phyloP scores from a whole-genome alignment of 352 stramenopile species.

The Globisporangium irregulare region DNA sequence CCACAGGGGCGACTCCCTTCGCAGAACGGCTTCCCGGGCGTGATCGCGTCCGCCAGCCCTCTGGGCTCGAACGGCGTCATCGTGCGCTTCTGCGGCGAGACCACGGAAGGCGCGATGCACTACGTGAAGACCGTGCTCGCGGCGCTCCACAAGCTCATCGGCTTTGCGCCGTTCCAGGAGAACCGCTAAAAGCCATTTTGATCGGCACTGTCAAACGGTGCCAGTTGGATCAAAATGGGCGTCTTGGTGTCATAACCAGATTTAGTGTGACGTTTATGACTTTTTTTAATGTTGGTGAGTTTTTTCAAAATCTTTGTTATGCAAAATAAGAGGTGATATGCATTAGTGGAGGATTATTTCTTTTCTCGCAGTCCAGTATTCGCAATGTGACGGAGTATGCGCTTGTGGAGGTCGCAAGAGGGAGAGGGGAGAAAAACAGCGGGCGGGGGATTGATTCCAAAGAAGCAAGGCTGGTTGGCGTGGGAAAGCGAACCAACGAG shows the following conservation, averaged over 20 bases:
- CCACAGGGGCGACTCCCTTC: conserved; percentile 60
- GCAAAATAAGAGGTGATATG: neutral
- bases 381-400: neutral
- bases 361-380: conserved; percentile 1
- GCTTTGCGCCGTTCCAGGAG: conserved; percentile 68
- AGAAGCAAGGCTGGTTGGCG: conserved; percentile 10
- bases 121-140: conserved; percentile 62
- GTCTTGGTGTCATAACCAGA: neutral
- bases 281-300: neutral
- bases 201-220: neutral
- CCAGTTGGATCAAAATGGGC: neutral
- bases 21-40: conserved; percentile 39
- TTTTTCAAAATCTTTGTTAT: neutral
- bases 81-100: conserved; percentile 63
- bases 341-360: neutral
- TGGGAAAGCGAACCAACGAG: conserved; percentile 11
- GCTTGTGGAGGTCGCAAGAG: neutral
- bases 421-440: conserved; percentile 9
- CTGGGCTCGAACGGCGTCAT: conserved; percentile 61
- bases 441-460: neutral
- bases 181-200: conserved; percentile 41
- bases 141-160: conserved; percentile 52
- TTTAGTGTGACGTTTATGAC: neutral
- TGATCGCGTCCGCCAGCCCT: conserved; percentile 74
- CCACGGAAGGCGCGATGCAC: conserved; percentile 55